Conservation (phyloP, 2,329 filamentous ascomycete species). For the Trichoderma sp. region DNA sequence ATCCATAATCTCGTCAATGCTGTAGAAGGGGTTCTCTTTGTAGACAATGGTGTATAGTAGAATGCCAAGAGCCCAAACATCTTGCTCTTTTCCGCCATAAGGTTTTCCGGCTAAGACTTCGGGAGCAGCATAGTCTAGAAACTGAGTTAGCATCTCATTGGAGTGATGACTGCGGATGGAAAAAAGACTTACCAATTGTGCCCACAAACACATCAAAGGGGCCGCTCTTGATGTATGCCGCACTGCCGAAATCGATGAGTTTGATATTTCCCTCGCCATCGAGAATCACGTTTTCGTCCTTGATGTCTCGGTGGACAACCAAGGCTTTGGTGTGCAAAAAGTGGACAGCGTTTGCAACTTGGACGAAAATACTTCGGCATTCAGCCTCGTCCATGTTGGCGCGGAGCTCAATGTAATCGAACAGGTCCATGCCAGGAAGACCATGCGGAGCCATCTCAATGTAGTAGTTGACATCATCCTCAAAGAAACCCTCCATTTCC, state of each 20-base stretch:
- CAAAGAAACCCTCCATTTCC: constrained; percentile 73
- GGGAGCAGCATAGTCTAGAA: constrained; percentile 91
- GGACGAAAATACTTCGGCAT: constrained; percentile 90
- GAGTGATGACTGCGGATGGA: not conserved
- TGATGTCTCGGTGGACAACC: constrained; percentile 97
- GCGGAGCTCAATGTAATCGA: constrained; percentile 96
- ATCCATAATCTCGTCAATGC: constrained; percentile 98
- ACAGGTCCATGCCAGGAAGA: constrained; percentile 94
- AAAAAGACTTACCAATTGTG: constrained; percentile 77
- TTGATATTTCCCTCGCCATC: constrained; percentile 96
- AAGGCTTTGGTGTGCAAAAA: constrained; percentile 88
- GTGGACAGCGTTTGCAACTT: constrained; percentile 85
- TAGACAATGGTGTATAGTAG: constrained; percentile 98
- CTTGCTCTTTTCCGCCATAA: constrained; percentile 94
- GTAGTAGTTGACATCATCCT: constrained; percentile 91
- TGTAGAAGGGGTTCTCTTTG: constrained; percentile 99
- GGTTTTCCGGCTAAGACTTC: constrained; percentile 91
- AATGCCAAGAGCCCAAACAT: constrained; percentile 97
- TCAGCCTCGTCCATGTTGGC: constrained; percentile 96
- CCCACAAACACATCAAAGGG: constrained; percentile 99
- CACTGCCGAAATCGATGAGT: constrained; percentile 96
- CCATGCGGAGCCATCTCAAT: constrained; percentile 98
- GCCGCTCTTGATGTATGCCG: constrained; percentile 96
- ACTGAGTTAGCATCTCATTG: not conserved
- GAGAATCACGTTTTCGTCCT: constrained; percentile 96